phyloP scores from a whole-genome alignment of 257 asterid species.

The Oldenlandia corymbosa region DNA sequence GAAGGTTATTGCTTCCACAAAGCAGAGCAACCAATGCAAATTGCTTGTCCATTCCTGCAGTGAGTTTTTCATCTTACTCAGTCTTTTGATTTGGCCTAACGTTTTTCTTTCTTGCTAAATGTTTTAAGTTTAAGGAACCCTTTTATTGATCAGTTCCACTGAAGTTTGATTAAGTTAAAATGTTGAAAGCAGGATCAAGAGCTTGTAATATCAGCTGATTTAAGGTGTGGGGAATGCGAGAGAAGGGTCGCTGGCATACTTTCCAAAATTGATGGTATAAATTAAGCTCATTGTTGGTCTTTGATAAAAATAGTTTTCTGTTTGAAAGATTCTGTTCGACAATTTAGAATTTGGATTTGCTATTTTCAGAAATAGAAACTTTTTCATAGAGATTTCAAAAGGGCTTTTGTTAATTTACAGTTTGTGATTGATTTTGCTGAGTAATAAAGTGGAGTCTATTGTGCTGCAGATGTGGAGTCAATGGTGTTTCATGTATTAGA shows the following conservation, averaged over 20 bases:
- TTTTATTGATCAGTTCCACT: neutral
- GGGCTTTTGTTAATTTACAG: too few relatives aligned
- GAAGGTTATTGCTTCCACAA: constrained; percentile 17
- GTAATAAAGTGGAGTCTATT: neutral
- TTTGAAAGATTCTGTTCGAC: too few relatives aligned
- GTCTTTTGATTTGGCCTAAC: neutral
- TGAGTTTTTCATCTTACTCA: constrained; percentile 1
- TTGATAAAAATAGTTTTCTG: too few relatives aligned
- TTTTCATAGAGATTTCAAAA: neutral
- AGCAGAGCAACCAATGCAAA: constrained; percentile 13
- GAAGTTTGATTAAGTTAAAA: neutral
- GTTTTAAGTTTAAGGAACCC: neutral
- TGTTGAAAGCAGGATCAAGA: constrained; percentile 20
- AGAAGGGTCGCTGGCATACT: constrained; percentile 25
- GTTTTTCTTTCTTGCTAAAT: too few relatives aligned
- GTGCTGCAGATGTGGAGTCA: constrained; percentile 27
- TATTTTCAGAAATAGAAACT: neutral
- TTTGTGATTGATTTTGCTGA: too few relatives aligned
- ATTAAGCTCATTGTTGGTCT: too few relatives aligned
- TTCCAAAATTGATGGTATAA: constrained; percentile 25
- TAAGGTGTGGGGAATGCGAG: constrained; percentile 26
- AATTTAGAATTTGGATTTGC: neutral
- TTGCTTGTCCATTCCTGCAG: constrained; percentile 16
- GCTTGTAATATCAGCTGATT: constrained; percentile 27
- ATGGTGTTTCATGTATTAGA: constrained; percentile 30